These are phyloP conservation scores for Ricinus communis DNA, from an alignment of 345 rosid genomes.

Conservation along the genomic window DNA sequence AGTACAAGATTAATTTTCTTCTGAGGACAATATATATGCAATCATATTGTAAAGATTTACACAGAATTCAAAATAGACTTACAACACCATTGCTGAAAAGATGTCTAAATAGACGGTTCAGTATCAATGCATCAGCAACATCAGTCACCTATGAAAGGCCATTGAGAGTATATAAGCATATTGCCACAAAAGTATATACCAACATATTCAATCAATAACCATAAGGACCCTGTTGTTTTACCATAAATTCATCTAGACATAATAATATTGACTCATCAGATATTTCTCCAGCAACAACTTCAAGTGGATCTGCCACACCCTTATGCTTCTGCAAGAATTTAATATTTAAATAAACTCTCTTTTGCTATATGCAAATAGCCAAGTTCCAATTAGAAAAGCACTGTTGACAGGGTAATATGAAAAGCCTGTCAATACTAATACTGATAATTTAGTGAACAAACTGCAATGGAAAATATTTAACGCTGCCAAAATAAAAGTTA, in stretches of 20 bases:
- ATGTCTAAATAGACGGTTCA: constrained; percentile 80
- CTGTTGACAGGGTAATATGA: neutral
- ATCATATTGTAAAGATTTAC: neutral
- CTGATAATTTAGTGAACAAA: neutral
- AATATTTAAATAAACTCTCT: constrained; percentile 9
- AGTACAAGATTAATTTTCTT: constrained; percentile 16
- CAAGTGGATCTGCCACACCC: constrained; percentile 95
- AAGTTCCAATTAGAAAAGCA: constrained; percentile 6
- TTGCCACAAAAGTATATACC: neutral
- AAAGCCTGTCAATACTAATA: too few relatives aligned
- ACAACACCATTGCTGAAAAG: constrained; percentile 83
- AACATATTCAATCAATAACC: neutral
- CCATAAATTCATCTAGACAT: constrained; percentile 98
- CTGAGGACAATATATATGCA: neutral
- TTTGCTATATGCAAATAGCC: neutral
- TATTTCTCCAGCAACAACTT: constrained; percentile 95
- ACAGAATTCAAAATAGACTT: constrained; percentile 32
- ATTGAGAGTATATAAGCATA: constrained; percentile 14
- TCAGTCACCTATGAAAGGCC: constrained; percentile 67
- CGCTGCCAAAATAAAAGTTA: neutral
- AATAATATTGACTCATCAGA: constrained; percentile 84
- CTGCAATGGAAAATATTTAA: neutral
- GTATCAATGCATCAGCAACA: constrained; percentile 97
- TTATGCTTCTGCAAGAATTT: constrained; percentile 71
- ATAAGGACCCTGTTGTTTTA: constrained; percentile 28